phyloP scores from a whole-genome alignment of 169 alveolate species.

The Eimeria necatrix region DNA sequence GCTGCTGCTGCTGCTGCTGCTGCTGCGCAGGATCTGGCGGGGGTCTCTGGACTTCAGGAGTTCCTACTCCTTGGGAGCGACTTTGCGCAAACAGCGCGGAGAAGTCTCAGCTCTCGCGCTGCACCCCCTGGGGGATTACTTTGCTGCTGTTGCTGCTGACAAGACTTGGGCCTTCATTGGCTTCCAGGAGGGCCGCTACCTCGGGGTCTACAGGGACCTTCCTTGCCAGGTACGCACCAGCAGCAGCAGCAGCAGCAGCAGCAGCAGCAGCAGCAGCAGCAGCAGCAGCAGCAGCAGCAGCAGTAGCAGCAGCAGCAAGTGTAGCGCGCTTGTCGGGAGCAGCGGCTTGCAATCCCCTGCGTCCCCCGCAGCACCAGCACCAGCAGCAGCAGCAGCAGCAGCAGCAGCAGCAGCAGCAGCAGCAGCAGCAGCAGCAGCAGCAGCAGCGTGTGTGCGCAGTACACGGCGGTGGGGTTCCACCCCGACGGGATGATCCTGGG shows the following conservation, averaged over 20 bases:
- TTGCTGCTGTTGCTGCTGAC: conserved; percentile 86
- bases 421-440: not conserved
- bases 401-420: not conserved
- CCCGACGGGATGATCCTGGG: conserved; percentile 94
- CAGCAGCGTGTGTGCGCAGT: conserved; percentile 33
- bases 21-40: conserved; percentile 85
- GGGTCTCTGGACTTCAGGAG: not conserved
- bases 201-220: conserved; percentile 85
- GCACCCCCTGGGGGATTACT: conserved; percentile 91
- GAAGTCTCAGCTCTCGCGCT: conserved; percentile 83
- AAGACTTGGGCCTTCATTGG: conserved; percentile 89
- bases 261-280: too few relatives aligned
- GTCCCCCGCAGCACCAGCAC: not conserved
- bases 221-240: conserved; percentile 87
- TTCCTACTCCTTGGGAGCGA: conserved; percentile 61
- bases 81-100: conserved; percentile 87
- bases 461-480: conserved; percentile 82
- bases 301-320: too few relatives aligned
- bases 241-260: too few relatives aligned
- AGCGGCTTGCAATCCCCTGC: too few relatives aligned
- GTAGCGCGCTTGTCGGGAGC: too few relatives aligned
- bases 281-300: too few relatives aligned
- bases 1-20: conserved; percentile 82
- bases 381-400: not conserved
- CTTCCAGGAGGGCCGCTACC: conserved; percentile 87